These are phyloP conservation scores for Litsea cubeba DNA, from an alignment of 164 flowering plant species.

Conservation along the genomic window DNA sequence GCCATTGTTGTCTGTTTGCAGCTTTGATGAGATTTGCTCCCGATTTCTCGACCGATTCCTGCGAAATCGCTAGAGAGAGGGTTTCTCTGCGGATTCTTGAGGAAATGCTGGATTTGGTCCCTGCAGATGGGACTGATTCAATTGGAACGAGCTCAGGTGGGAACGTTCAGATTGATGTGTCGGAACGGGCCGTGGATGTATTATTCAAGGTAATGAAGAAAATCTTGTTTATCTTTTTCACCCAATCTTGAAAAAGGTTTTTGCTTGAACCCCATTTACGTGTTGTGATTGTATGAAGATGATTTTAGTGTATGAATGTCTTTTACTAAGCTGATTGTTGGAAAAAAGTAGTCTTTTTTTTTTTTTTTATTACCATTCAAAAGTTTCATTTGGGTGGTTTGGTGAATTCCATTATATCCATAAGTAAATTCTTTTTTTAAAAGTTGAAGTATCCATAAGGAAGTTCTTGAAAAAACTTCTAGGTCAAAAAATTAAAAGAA, in stretches of 20 bases:
- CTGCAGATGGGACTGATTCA: neutral
- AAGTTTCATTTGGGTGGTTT: too few relatives aligned
- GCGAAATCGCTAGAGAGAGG: neutral
- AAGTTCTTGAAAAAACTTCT: too few relatives aligned
- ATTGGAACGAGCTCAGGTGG: neutral
- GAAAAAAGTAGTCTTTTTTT: neutral
- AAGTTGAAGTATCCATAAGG: too few relatives aligned
- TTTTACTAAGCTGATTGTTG: neutral
- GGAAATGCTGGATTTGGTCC: neutral
- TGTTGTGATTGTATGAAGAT: too few relatives aligned
- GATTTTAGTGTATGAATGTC: neutral
- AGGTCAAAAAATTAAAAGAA: too few relatives aligned
- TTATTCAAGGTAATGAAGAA: neutral
- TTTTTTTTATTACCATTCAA: neutral
- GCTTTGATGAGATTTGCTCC: constrained; percentile 2
- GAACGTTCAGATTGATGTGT: neutral
- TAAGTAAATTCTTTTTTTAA: too few relatives aligned
- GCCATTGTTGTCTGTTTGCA: neutral
- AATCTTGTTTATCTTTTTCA: neutral
- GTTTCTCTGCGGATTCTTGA: constrained; percentile 4
- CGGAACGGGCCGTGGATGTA: neutral
- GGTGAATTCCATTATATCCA: too few relatives aligned
- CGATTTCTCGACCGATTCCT: neutral
- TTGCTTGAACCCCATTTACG: too few relatives aligned
- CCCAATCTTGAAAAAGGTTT: neutral